phyloP scores from a whole-genome alignment of 495 filamentous ascomycete species.

The Aspergillus heteromorphus region DNA sequence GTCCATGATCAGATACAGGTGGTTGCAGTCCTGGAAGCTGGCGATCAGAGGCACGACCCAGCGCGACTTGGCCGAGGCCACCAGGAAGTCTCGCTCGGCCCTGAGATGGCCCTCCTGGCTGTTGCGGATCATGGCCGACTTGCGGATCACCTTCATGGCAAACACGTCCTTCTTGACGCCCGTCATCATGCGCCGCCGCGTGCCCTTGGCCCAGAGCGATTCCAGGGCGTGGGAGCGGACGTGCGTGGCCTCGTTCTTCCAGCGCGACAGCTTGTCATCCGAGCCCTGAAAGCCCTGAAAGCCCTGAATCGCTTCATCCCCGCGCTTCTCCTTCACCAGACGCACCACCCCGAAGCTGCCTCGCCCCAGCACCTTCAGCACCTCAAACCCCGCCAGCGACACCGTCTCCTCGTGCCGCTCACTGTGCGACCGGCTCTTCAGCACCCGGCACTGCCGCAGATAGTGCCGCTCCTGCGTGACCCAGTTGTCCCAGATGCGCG shows the following conservation, averaged over 20 bases:
- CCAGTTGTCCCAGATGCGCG: slow-evolving; percentile 53
- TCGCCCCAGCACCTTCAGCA: slow-evolving; percentile 81
- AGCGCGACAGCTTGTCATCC: slow-evolving; percentile 5
- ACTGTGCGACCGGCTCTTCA: slow-evolving; percentile 57
- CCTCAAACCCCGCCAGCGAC: slow-evolving; percentile 64
- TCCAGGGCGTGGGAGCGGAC: background rate
- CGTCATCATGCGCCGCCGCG: slow-evolving; percentile 25
- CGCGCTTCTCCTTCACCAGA: slow-evolving; percentile 64
- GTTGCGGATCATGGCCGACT: slow-evolving; percentile 82
- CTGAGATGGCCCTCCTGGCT: slow-evolving; percentile 89
- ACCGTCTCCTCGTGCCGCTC: slow-evolving; percentile 32
- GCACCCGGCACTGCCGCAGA: slow-evolving; percentile 64
- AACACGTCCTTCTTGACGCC: slow-evolving; percentile 57
- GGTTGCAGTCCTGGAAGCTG: slow-evolving; percentile 79
- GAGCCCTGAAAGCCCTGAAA: too few species aligned
- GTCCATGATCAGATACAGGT: slow-evolving; percentile 92
- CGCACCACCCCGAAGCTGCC: slow-evolving; percentile 92
- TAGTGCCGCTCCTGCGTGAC: slow-evolving; percentile 62
- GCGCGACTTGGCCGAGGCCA: slow-evolving; percentile 71
- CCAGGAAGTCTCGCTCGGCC: slow-evolving; percentile 87
- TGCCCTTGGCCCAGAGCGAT: slow-evolving; percentile 12
- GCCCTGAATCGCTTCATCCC: background rate
- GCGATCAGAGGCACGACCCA: slow-evolving; percentile 88
- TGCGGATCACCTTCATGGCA: slow-evolving; percentile 95
- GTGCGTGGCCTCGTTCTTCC: background rate